These are phyloP conservation scores for Mucor irregularis DNA, from an alignment of 371 early-diverging fungal genomes.

Conservation along the genomic window DNA sequence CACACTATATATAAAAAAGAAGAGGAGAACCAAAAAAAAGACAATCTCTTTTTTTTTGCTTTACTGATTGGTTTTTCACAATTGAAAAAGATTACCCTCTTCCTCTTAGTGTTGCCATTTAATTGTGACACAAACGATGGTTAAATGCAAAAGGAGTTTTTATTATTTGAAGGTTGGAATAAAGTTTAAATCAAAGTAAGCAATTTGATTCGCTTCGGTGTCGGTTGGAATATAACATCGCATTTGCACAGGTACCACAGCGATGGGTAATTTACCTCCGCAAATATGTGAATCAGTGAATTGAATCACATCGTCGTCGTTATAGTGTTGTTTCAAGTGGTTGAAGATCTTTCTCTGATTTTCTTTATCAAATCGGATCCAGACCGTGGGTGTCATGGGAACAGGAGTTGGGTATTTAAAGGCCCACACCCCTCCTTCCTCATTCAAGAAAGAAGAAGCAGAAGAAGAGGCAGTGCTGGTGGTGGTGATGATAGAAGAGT, in stretches of 20 bases:
- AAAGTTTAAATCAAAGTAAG: conserved; percentile 6
- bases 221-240: conserved; percentile 6
- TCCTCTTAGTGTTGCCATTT: too few relatives aligned
- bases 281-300: conserved; percentile 15
- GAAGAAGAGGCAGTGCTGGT: not conserved
- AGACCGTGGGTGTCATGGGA: not conserved
- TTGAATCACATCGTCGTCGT: not conserved
- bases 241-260: conserved; percentile 3
- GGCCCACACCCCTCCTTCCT: conserved; percentile 8
- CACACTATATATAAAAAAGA: too few relatives aligned
- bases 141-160: too few relatives aligned
- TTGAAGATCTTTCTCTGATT: conserved; percentile 17
- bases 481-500: not conserved
- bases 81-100: too few relatives aligned
- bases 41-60: too few relatives aligned
- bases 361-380: conserved; percentile 14
- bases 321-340: conserved; percentile 1
- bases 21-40: too few relatives aligned
- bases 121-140: too few relatives aligned
- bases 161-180: not conserved
- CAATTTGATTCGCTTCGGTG: not conserved
- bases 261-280: not conserved
- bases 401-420: not conserved
- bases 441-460: not conserved
- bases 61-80: too few relatives aligned